phyloP scores from a whole-genome alignment of 176 grass and related monocot species.

The Ensete glaucum region DNA sequence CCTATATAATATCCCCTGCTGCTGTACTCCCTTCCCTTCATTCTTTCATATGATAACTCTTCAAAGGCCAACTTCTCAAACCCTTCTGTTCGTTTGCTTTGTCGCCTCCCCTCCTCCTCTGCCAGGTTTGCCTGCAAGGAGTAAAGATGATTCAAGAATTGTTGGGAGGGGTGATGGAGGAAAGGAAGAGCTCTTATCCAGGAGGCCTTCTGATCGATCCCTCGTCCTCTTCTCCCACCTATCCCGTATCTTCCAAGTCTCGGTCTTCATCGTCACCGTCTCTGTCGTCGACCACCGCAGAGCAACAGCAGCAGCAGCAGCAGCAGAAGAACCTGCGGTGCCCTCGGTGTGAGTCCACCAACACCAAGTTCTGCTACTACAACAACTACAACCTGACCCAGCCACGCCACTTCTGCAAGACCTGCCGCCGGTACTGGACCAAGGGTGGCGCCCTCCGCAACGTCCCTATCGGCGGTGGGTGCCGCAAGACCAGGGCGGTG shows the following conservation, averaged over 20 bases:
- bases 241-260: not conserved
- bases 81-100: no score
- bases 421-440: constrained; percentile 82
- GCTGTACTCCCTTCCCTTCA: no score
- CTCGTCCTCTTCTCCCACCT: not conserved
- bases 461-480: constrained; percentile 60
- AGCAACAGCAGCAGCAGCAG: not conserved
- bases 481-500: constrained; percentile 31
- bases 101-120: not conserved
- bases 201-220: not conserved
- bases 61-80: no score
- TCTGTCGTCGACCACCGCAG: not conserved
- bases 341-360: constrained; percentile 61
- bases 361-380: constrained; percentile 94
- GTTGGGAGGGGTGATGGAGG: not conserved
- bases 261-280: not conserved
- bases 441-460: constrained; percentile 79
- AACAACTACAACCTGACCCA: constrained; percentile 75
- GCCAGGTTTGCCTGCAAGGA: not conserved
- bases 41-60: no score
- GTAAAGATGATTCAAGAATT: not conserved
- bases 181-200: not conserved
- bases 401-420: constrained; percentile 85
- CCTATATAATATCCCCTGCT: no score
- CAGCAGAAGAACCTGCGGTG: constrained; percentile 27